phyloP scores from a whole-genome alignment of 176 grass and related monocot species.

The Triticum dicoccoides region DNA sequence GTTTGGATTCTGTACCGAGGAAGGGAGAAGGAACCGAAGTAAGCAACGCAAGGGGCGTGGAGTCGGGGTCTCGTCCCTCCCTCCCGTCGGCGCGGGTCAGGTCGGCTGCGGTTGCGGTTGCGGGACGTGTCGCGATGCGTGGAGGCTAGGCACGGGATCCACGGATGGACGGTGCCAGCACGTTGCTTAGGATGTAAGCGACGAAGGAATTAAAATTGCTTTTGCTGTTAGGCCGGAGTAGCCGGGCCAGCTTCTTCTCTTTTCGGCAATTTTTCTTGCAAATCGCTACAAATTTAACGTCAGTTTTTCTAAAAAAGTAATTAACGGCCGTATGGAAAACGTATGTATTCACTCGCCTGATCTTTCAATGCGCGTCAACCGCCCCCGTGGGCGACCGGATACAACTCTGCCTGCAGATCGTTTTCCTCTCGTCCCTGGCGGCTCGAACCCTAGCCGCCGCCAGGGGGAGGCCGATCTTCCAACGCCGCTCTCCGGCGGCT shows the following conservation, averaged over 20 bases:
- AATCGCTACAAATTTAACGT: too few relatives aligned
- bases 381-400: too few relatives aligned
- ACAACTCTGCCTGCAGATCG: too few relatives aligned
- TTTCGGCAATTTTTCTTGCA: too few relatives aligned
- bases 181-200: conserved; percentile 16
- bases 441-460: too few relatives aligned
- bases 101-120: neutral
- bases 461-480: too few relatives aligned
- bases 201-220: neutral
- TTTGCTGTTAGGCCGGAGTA: neutral
- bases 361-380: too few relatives aligned
- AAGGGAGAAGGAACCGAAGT: neutral
- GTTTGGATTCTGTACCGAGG: neutral
- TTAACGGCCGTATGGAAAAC: too few relatives aligned
- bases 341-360: too few relatives aligned
- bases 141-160: neutral
- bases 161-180: neutral
- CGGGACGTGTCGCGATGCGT: neutral
- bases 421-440: too few relatives aligned
- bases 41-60: neutral
- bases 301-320: too few relatives aligned
- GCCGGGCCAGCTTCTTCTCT: neutral
- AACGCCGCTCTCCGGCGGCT: too few relatives aligned
- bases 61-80: neutral
- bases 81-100: neutral